Evolutionary conservation across 306 rosid species (phyloP).

Genomic region (Ziziphus jujuba): DNA sequence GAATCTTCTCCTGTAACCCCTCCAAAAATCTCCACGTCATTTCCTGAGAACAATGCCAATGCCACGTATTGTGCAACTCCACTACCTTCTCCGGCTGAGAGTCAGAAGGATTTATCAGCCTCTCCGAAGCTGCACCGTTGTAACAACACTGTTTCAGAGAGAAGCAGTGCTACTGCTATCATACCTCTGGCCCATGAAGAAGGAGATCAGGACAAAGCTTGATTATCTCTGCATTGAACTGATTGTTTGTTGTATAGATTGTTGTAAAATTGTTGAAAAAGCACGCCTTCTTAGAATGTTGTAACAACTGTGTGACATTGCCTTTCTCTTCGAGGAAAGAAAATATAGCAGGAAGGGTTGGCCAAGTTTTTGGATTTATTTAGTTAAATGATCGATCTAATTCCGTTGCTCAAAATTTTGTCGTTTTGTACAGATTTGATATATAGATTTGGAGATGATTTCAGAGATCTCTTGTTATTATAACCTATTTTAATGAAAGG

Average conservation of each 20-base stretch:
- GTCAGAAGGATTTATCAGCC: conserved; percentile 47
- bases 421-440: no score
- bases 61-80: conserved; percentile 29
- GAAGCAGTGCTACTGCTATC: conserved; percentile 21
- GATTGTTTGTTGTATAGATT: not conserved
- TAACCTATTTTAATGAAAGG: no score
- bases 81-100: conserved; percentile 28
- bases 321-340: no score
- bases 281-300: not conserved
- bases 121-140: conserved; percentile 66
- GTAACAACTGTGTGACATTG: no score
- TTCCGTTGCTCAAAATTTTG: no score
- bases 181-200: conserved; percentile 25
- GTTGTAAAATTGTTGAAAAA: not conserved
- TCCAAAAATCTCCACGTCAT: conserved; percentile 26
- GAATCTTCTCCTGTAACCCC: conserved; percentile 46
- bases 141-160: conserved; percentile 41
- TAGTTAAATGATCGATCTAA: no score
- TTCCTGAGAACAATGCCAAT: conserved; percentile 22
- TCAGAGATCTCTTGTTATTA: no score
- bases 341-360: no score
- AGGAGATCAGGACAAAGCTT: conserved; percentile 31
- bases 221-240: not conserved
- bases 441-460: no score
- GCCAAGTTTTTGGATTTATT: no score